Percentiles rank a stretch among this genome's conserved stretches.
These are phyloP conservation scores for Nematocida minor DNA, from an alignment of 371 early-diverging fungal genomes.

Conservation along the genomic window DNA sequence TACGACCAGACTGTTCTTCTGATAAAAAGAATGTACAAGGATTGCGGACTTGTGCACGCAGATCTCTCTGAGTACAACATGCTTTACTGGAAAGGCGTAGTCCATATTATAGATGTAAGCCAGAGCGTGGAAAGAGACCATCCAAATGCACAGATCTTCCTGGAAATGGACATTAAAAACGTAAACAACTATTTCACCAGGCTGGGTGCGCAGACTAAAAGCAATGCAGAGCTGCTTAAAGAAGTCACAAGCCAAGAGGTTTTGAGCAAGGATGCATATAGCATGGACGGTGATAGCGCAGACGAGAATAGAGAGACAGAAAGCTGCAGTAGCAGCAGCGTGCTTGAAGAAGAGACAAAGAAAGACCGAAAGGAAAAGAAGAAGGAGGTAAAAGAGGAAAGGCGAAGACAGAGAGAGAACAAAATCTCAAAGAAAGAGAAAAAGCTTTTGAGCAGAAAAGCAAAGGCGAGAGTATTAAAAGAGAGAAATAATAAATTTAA, in stretches of 20 bases:
- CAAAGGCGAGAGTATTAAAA: slow-evolving; percentile 7
- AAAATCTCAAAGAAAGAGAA: slow-evolving; percentile 52
- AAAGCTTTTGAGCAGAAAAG: slow-evolving; percentile 30
- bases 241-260: slow-evolving; percentile 52
- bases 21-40: slow-evolving; percentile 84
- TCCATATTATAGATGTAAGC: slow-evolving; percentile 86
- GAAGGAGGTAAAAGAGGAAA: slow-evolving; percentile 37
- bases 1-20: slow-evolving; percentile 79
- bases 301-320: not conserved
- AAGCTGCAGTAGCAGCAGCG: not conserved
- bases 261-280: too few relatives aligned
- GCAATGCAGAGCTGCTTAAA: slow-evolving; percentile 55
- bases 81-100: slow-evolving; percentile 65
- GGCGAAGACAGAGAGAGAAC: slow-evolving; percentile 29
- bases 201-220: slow-evolving; percentile 41
- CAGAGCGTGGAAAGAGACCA: slow-evolving; percentile 97
- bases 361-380: not conserved
- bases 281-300: not conserved
- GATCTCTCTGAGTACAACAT: slow-evolving; percentile 98
- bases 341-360: not conserved
- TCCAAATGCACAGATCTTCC: slow-evolving; percentile 90
- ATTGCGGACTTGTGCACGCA: slow-evolving; percentile 88
- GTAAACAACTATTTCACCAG: slow-evolving; percentile 83
- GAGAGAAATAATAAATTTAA: slow-evolving; percentile 20
- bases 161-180: slow-evolving; percentile 86